Base-by-base conservation (phyloP, 2,329 filamentous ascomycete species). In the Cladobotryum mycophilum region DNA sequence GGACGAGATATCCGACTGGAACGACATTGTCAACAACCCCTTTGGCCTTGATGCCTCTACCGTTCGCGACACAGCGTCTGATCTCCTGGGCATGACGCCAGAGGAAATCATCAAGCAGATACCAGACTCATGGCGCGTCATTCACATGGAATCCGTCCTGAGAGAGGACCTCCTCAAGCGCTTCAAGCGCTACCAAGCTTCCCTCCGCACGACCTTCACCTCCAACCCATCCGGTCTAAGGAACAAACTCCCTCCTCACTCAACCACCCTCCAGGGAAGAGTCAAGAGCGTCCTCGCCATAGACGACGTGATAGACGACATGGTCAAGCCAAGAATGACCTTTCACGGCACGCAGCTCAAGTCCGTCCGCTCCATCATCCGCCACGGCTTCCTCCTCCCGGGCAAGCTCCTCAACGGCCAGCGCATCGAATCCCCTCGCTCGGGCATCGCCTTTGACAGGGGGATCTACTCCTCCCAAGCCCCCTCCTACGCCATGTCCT, bases 381-480 rank as follows among this genome's bases (percentile, higher is more conserved):
- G 68, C 11, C 58, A 72, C 51, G 72, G 71, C 3, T 75, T 76
- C 52, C 56, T 73, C 5, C 61, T 65, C 33, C 73, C 70, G 2
- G 56, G 60, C 1, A 66, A 61, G 2, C 46, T 59, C 5, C 40
- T 60, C 12, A 43, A 42, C 17, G 53, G 54, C 13, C 40, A 53
- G 6, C 13, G 36, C 12, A 35, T 57, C 43, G 49, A 46, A 3
- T 57, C 56, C 25, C 58, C 55, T 5, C 53, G 58, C 18, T 55
- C 53, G 2, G 70, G 72, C 4, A 61, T 67, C 13, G 68, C 66
- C 1, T 75, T 69, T 52, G 66, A 71, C 8, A 59, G 60, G 0
- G 72, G 72, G 3, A 71, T 76, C 51, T 76, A 74, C 59, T 70
- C 69, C 20, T 74, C 71, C 4, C 71, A 71, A 3, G 57, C 61